Evolutionary conservation across 495 filamentous ascomycete species (phyloP).

Genomic region (Podospora anserina): DNA sequence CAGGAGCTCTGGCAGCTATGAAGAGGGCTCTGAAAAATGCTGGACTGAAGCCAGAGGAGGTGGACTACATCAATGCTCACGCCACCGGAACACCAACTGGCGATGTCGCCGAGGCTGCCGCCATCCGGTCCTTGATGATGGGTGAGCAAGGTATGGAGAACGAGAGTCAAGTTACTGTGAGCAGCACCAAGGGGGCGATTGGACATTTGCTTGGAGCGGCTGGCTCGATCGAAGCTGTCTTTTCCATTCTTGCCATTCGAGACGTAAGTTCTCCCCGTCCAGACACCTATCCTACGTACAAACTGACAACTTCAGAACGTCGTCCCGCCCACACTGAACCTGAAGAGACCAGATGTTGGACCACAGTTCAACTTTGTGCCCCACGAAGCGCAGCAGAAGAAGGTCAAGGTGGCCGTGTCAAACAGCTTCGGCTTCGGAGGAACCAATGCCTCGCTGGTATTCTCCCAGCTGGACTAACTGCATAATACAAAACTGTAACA

Average conservation of each 20-base stretch:
- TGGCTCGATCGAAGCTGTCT: conserved; percentile 83
- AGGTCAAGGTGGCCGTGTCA: conserved; percentile 72
- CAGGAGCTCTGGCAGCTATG: conserved; percentile 82
- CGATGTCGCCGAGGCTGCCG: conserved; percentile 81
- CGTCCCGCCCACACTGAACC: conserved; percentile 85
- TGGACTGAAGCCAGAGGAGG: conserved; percentile 58
- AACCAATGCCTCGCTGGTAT: conserved; percentile 89
- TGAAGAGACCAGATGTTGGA: conserved; percentile 62
- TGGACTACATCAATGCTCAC: conserved; percentile 96
- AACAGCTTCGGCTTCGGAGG: conserved; percentile 99
- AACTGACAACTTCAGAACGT: conserved; percentile 53
- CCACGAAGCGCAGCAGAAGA: conserved; percentile 61
- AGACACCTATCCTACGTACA: neutral
- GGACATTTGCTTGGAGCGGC: conserved; percentile 91
- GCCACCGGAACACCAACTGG: conserved; percentile 84
- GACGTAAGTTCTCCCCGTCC: conserved; percentile 54
- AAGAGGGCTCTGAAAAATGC: conserved; percentile 75
- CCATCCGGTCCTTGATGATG: conserved; percentile 75
- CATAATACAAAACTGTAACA: neutral
- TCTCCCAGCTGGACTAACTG: conserved; percentile 49
- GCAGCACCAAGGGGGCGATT: conserved; percentile 89
- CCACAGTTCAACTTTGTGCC: conserved; percentile 89
- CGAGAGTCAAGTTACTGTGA: conserved; percentile 72
- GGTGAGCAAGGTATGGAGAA: conserved; percentile 62
- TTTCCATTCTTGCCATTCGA: conserved; percentile 72